Base-by-base conservation (phyloP, 2,329 filamentous ascomycete species). In the Ophiocordyceps camponoti-saundersi region DNA sequence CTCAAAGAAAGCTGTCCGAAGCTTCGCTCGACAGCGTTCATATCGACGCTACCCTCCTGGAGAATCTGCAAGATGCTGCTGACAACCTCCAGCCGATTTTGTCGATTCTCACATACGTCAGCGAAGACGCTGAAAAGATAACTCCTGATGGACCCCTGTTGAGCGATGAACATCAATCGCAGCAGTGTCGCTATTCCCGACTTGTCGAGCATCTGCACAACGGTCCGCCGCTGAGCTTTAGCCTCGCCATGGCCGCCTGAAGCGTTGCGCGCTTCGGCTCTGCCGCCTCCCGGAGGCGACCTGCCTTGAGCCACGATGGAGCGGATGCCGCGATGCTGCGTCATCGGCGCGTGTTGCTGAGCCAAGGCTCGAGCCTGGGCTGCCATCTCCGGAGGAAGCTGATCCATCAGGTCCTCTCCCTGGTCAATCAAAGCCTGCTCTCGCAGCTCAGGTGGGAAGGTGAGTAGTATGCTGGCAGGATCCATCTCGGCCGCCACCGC, bases 131-230 rank as follows among this genome's bases (percentile, higher is more conserved):
- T 81, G 59, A 92, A 90, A 46, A 98, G 72, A 49, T 87, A 85
- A 51, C 75, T 79, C 53, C 88, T 85, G 44, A 92, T 82, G 51
- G 85, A 92, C 21, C 85, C 86, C 52, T 90, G 85, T 53, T 95
- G 86, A 44, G 86, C 84, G 56, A 96, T 88, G 61, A 98, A 98
- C 90, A 98, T 95, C 11, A 98, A 75, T n/a, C 93, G 85, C 42
- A 98, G 73, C 32, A 98, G 70, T n/a, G 92, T 96, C 23, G 93
- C 92, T 53, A 98, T 82, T 23, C 93, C 92, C 44, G 89, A 77
- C 65, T 95, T 95, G 63, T 98, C 92, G 29, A 98, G 77, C 83
- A 98, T 95, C 61, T 98, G 92, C 22, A 95, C 85, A 48, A 93
- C 84, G 21, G 86, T 81, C 50, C 85, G 83, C 48, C 85, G 80